A percentile compares a stretch with the other conserved stretches of the same genome.
phyloP scores from a whole-genome alignment of 805 yeast genomes.

The Ogataea populi-albae region DNA sequence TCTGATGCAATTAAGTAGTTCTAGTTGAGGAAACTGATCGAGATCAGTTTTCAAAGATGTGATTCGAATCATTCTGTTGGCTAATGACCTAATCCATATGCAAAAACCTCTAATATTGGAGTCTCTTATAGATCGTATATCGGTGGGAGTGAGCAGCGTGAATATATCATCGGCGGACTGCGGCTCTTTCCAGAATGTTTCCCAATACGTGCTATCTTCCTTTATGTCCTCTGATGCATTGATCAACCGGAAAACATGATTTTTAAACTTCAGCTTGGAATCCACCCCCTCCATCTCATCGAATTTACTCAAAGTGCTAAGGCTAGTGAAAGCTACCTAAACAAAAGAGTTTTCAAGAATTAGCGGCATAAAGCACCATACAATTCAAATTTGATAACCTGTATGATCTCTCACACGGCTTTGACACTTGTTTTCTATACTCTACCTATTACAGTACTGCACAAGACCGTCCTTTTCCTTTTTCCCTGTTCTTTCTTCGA shows the following conservation, averaged over 20 bases:
- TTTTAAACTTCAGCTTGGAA: constrained; percentile 58
- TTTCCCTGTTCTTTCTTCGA: too few relatives aligned
- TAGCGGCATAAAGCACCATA: too few relatives aligned
- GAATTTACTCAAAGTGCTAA: constrained; percentile 1
- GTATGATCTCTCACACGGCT: too few relatives aligned
- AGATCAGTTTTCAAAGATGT: constrained; percentile 19
- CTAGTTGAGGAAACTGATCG: constrained; percentile 26
- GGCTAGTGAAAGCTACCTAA: constrained; percentile 5
- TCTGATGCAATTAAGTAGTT: constrained; percentile 60
- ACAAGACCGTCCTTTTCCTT: too few relatives aligned
- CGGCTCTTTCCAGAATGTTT: constrained; percentile 46
- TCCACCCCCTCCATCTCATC: constrained; percentile 68
- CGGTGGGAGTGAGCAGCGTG: constrained; percentile 52
- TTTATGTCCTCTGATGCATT: constrained; percentile 40
- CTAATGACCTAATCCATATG: constrained; percentile 43
- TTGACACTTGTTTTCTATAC: too few relatives aligned
- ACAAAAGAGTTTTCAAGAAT: too few relatives aligned
- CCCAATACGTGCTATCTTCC: constrained; percentile 41
- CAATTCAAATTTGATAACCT: too few relatives aligned
- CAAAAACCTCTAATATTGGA: constrained; percentile 57
- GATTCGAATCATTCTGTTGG: constrained; percentile 34
- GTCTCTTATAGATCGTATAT: constrained; percentile 58
- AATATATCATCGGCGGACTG: constrained; percentile 54
- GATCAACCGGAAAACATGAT: constrained; percentile 57
- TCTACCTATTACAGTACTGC: too few relatives aligned